These are phyloP conservation scores for Calonectria hawksworthii DNA, from an alignment of 2,329 filamentous ascomycete genomes.

Conservation along the genomic window DNA sequence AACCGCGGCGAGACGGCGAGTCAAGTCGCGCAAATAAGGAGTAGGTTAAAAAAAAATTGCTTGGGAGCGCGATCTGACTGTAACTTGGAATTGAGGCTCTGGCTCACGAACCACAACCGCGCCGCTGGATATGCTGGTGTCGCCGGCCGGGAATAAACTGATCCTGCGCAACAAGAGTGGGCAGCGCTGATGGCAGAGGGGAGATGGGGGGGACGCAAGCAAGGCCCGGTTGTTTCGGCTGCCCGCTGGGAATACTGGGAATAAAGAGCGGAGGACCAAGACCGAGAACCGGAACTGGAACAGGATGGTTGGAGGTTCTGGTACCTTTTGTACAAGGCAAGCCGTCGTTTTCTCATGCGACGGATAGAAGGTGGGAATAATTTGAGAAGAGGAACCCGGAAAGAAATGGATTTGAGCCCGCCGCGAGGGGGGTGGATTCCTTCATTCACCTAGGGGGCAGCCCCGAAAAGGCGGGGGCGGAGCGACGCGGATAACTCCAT, in stretches of 20 bases:
- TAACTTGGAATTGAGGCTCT: constrained; percentile 25
- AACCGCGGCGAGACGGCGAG: constrained; percentile 23
- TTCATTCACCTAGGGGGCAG: constrained; percentile 28
- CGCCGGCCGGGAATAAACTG: constrained; percentile 36
- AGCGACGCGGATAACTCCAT: constrained; percentile 31
- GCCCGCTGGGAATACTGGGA: constrained; percentile 48
- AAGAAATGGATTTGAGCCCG: constrained; percentile 45
- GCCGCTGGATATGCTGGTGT: constrained; percentile 26
- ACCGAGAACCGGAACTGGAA: constrained; percentile 32
- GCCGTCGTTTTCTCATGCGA: constrained; percentile 10
- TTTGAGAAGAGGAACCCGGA: constrained; percentile 38
- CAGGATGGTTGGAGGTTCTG: constrained; percentile 14
- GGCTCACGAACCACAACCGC: constrained; percentile 21
- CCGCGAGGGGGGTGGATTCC: constrained; percentile 39
- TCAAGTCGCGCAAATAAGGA: neutral
- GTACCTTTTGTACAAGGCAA: constrained; percentile 15
- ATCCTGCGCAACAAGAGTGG: neutral
- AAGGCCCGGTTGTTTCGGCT: constrained; percentile 21
- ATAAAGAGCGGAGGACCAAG: constrained; percentile 43
- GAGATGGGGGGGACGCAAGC: constrained; percentile 9
- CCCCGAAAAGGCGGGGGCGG: constrained; percentile 46
- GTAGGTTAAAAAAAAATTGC: neutral
- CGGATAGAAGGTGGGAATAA: constrained; percentile 39
- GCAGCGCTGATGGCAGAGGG: neutral
- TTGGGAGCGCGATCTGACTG: constrained; percentile 8